A percentile compares a stretch with the other conserved stretches of the same genome.
phyloP scores from a whole-genome alignment of 495 filamentous ascomycete genomes.

The Pseudevernia furfuracea region DNA sequence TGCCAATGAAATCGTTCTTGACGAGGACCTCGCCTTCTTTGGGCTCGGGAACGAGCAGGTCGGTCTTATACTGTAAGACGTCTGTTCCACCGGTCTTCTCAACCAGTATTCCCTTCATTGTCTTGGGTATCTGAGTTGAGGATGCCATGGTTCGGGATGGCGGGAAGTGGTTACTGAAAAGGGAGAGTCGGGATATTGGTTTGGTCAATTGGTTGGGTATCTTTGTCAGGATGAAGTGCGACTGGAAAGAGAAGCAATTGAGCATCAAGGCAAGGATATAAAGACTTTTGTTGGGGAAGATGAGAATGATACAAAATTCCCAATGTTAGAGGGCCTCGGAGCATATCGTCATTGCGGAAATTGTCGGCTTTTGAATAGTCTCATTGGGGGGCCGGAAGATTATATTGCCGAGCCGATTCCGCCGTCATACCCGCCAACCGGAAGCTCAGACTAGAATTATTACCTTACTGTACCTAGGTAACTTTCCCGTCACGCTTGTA shows the following conservation, averaged over 20 bases:
- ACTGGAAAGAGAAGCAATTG: not conserved
- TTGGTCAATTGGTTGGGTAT: conserved; percentile 1
- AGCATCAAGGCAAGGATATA: not conserved
- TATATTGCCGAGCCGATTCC: no score
- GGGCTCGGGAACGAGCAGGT: conserved; percentile 67
- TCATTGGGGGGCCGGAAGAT: no score
- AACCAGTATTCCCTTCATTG: conserved; percentile 70
- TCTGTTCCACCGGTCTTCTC: conserved; percentile 70
- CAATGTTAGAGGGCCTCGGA: not conserved
- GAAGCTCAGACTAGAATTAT: no score
- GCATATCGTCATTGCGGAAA: not conserved
- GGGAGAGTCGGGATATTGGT: conserved; percentile 11
- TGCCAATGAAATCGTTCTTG: conserved; percentile 74
- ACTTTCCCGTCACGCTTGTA: no score
- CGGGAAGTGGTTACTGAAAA: conserved; percentile 16
- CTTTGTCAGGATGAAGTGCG: conserved; percentile 6
- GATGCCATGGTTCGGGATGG: conserved; percentile 38
- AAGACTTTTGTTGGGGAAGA: no score
- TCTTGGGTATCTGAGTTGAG: conserved; percentile 40
- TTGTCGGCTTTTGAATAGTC: no score
- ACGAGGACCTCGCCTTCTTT: conserved; percentile 69
- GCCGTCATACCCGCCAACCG: no score
- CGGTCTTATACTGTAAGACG: conserved; percentile 65
- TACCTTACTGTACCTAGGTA: no score
- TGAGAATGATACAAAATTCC: no score